Conservation (phyloP, 371 early-diverging fungal species). For the Mortierella sp. region DNA sequence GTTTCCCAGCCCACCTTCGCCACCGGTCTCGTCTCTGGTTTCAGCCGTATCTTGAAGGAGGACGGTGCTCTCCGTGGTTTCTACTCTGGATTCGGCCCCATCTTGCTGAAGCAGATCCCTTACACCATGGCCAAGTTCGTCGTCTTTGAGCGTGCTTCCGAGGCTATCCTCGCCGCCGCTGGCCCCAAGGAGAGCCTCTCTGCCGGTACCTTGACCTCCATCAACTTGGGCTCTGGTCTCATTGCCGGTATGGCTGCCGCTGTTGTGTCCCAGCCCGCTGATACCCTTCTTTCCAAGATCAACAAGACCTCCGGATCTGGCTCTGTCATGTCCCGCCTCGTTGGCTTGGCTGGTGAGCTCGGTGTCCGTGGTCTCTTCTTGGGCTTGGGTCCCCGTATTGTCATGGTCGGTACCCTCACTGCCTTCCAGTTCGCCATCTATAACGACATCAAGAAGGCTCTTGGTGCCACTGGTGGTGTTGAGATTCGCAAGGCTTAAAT, state of each 20-base stretch:
- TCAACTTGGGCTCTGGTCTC: slow-evolving; percentile 92
- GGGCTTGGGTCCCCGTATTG: slow-evolving; percentile 78
- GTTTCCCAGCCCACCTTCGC: slow-evolving; percentile 82
- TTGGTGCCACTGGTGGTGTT: slow-evolving; percentile 75
- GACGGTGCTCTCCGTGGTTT: slow-evolving; percentile 79
- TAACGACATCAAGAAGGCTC: slow-evolving; percentile 75
- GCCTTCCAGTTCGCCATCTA: slow-evolving; percentile 75
- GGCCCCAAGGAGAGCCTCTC: slow-evolving; percentile 72
- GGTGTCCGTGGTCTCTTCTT: slow-evolving; percentile 75
- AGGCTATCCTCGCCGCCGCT: slow-evolving; percentile 61
- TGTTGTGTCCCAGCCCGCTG: slow-evolving; percentile 97
- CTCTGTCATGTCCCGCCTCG: slow-evolving; percentile 69
- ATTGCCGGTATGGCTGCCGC: slow-evolving; percentile 95
- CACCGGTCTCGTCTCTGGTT: slow-evolving; percentile 71
- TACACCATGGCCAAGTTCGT: slow-evolving; percentile 98
- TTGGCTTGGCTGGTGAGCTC: slow-evolving; percentile 66
- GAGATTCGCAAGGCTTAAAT: slow-evolving; percentile 64
- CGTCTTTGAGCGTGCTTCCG: slow-evolving; percentile 82
- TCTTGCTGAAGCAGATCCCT: slow-evolving; percentile 81
- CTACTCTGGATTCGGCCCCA: slow-evolving; percentile 84
- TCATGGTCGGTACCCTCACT: slow-evolving; percentile 82
- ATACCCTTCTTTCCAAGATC: slow-evolving; percentile 94
- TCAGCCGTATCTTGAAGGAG: slow-evolving; percentile 70
- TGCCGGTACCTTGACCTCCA: slow-evolving; percentile 70
- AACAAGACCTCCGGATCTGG: slow-evolving; percentile 73